These are phyloP conservation scores for Sugiyamaella valdiviana DNA, from an alignment of 805 yeast species.

Conservation along the genomic window DNA sequence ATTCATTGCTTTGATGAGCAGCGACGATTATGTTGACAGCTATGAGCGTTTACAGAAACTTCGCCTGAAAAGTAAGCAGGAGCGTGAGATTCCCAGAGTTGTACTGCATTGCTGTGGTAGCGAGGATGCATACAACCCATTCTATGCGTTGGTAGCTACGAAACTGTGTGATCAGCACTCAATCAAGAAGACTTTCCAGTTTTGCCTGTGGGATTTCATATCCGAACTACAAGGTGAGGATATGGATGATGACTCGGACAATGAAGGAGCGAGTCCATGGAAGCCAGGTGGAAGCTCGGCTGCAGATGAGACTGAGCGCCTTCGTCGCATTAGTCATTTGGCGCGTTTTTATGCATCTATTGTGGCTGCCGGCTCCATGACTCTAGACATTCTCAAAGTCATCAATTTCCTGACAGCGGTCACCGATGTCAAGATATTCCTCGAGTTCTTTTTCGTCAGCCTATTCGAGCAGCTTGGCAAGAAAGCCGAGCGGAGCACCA, in stretches of 20 bases:
- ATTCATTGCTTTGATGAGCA: constrained; percentile 91
- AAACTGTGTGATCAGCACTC: constrained; percentile 68
- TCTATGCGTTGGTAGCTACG: constrained; percentile 72
- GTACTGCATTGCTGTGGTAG: constrained; percentile 77
- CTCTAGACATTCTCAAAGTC: constrained; percentile 65
- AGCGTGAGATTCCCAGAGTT: constrained; percentile 80
- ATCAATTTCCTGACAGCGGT: constrained; percentile 66
- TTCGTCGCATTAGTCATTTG: constrained; percentile 58
- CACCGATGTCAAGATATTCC: constrained; percentile 55
- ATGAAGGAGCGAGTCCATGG: constrained; percentile 8
- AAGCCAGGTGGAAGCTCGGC: constrained; percentile 4
- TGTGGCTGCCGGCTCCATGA: constrained; percentile 65
- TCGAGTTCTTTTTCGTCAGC: constrained; percentile 67
- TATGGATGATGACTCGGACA: constrained; percentile 28
- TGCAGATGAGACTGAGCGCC: constrained; percentile 35
- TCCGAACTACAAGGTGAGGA: constrained; percentile 58
- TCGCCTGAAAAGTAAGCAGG: constrained; percentile 69
- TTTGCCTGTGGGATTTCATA: constrained; percentile 80
- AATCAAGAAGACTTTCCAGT: constrained; percentile 78
- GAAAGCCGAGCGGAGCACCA: constrained; percentile 31
- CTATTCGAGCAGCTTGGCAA: constrained; percentile 54
- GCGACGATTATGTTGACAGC: constrained; percentile 86
- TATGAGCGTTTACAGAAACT: constrained; percentile 74
- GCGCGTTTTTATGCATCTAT: constrained; percentile 78
- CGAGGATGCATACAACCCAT: constrained; percentile 84